A percentile compares a stretch with the other conserved stretches of the same genome.
Conservation (phyloP, 768 basidiomycete species). For the Hebeloma cylindrosporum region DNA sequence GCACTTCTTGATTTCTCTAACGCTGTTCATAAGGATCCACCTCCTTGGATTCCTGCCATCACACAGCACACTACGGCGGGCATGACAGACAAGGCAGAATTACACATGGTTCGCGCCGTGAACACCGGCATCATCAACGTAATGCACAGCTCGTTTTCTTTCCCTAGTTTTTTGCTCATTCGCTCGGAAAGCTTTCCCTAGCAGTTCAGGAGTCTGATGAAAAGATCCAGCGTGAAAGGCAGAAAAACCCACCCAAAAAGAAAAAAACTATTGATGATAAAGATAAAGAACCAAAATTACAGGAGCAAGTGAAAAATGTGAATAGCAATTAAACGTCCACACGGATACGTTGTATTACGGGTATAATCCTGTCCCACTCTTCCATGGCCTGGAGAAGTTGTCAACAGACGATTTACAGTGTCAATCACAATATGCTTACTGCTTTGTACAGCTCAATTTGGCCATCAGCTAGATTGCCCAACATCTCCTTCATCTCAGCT, state of each 20-base stretch:
- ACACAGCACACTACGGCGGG: slow-evolving; percentile 68
- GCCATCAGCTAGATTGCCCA: slow-evolving; percentile 86
- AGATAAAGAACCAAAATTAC: slow-evolving; percentile 23
- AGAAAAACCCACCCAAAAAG: slow-evolving; percentile 19
- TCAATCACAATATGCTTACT: slow-evolving; percentile 36
- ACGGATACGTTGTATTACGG: slow-evolving; percentile 89
- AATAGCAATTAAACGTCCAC: slow-evolving; percentile 70
- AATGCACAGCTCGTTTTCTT: slow-evolving; percentile 19
- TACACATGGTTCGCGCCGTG: slow-evolving; percentile 76
- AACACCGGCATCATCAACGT: slow-evolving; percentile 85
- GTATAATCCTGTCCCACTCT: slow-evolving; percentile 95
- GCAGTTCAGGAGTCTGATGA: slow-evolving; percentile 79
- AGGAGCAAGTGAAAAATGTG: slow-evolving; percentile 16
- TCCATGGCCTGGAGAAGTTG: slow-evolving; percentile 73
- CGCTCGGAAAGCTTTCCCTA: slow-evolving; percentile 58
- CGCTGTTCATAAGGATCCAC: slow-evolving; percentile 48
- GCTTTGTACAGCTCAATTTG: slow-evolving; percentile 94
- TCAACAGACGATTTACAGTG: background rate
- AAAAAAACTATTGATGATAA: slow-evolving; percentile 19
- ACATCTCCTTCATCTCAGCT: slow-evolving; percentile 95
- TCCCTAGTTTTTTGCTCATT: slow-evolving; percentile 1
- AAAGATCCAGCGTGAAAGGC: slow-evolving; percentile 50
- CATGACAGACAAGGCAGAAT: slow-evolving; percentile 61
- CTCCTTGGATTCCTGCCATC: slow-evolving; percentile 80
- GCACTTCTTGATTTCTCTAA: background rate